These are phyloP conservation scores for Pachyrhizus erosus DNA, from an alignment of 306 rosid genomes.

Conservation along the genomic window DNA sequence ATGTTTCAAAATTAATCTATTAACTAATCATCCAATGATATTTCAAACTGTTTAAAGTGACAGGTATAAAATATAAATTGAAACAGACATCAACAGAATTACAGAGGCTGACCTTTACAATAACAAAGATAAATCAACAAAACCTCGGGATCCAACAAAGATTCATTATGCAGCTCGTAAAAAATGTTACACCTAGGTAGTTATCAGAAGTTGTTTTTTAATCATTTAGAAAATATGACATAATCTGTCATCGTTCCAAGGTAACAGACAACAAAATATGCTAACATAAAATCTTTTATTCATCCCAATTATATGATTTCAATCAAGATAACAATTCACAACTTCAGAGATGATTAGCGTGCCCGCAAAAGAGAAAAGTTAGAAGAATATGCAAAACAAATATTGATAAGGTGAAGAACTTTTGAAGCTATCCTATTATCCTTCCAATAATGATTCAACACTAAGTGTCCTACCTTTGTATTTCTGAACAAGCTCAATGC, in stretches of 20 bases:
- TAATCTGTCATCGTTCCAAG: not conserved
- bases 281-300: too few species aligned
- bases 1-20: not conserved
- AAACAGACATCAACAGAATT: not conserved
- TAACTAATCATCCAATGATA: not conserved
- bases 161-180: not conserved
- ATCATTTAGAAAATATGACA: not conserved
- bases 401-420: not conserved
- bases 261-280: not conserved
- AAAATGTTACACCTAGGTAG: not conserved
- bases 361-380: not conserved
- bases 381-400: not conserved
- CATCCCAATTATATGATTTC: not conserved
- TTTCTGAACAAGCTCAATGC: slow-evolving; percentile 59
- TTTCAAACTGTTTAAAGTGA: not conserved
- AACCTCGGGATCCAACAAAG: not conserved
- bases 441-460: not conserved
- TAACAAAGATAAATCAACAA: not conserved
- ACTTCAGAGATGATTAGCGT: not conserved
- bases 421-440: not conserved
- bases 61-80: not conserved
- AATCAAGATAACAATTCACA: not conserved
- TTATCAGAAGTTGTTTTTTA: not conserved
- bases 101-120: not conserved
- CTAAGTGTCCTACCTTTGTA: slow-evolving; percentile 55